Conservation (phyloP, 176 grass and related monocot species). For the Chrysopogon serrulatus region DNA sequence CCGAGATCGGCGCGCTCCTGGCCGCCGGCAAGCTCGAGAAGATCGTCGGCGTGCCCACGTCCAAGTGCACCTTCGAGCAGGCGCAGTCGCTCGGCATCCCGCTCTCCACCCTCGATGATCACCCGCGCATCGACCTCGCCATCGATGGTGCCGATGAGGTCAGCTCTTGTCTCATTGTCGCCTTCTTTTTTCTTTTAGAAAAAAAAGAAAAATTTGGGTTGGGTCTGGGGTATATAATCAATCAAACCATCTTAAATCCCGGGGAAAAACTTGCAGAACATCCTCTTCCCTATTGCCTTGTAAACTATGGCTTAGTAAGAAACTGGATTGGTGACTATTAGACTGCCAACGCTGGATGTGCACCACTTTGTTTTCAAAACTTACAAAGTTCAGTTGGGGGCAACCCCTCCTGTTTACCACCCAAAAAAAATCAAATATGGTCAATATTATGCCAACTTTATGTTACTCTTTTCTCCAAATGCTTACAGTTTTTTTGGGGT, state of each 20-base stretch:
- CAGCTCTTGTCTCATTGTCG: neutral
- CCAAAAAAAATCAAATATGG: too few species aligned
- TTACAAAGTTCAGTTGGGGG: too few species aligned
- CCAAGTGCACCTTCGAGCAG: slow-evolving; percentile 94
- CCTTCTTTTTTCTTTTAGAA: neutral
- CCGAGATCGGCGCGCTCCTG: slow-evolving; percentile 79
- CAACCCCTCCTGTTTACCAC: too few species aligned
- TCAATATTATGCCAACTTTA: neutral
- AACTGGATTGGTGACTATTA: too few species aligned
- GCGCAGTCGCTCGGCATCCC: slow-evolving; percentile 82
- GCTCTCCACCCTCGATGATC: slow-evolving; percentile 86
- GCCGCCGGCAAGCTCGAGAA: slow-evolving; percentile 59
- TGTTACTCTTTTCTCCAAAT: neutral
- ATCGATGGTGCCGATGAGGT: slow-evolving; percentile 99
- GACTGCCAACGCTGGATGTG: too few species aligned
- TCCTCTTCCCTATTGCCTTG: too few species aligned
- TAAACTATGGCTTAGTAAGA: too few species aligned
- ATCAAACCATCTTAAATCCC: neutral
- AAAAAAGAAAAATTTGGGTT: too few species aligned
- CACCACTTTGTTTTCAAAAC: too few species aligned
- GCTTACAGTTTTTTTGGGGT: neutral
- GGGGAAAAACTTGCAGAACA: neutral
- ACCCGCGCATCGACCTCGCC: slow-evolving; percentile 84
- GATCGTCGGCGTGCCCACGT: slow-evolving; percentile 92
- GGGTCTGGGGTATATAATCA: neutral